These are phyloP conservation scores for Penicillium sp. DNA, from an alignment of 2,329 filamentous ascomycete genomes.

Conservation along the genomic window DNA sequence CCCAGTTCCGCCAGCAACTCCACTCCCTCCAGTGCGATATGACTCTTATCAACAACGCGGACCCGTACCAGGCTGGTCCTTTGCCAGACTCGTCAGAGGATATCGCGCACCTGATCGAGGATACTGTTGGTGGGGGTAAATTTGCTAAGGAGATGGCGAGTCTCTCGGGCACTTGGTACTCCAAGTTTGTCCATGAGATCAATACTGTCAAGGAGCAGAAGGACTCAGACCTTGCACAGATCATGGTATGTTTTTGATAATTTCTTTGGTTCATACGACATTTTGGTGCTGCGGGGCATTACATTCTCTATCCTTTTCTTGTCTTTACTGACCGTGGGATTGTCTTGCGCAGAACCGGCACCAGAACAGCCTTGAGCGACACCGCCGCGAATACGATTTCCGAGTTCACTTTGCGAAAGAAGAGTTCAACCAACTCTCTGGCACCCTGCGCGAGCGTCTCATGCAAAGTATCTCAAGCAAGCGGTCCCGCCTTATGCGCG, in stretches of 20 bases:
- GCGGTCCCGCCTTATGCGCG: slow-evolving; percentile 63
- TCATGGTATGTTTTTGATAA: slow-evolving; percentile 68
- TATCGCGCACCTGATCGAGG: slow-evolving; percentile 67
- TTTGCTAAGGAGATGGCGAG: slow-evolving; percentile 72
- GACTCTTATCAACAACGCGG: slow-evolving; percentile 81
- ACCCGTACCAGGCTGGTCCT: slow-evolving; percentile 75
- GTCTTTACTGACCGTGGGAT: slow-evolving; percentile 7
- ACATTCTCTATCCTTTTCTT: neutral
- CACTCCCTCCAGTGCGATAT: slow-evolving; percentile 92
- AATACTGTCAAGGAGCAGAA: slow-evolving; percentile 87
- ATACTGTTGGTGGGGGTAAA: slow-evolving; percentile 62
- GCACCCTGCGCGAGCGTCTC: slow-evolving; percentile 66
- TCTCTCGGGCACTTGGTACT: slow-evolving; percentile 78
- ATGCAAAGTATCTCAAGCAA: slow-evolving; percentile 64
- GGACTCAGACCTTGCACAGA: slow-evolving; percentile 79
- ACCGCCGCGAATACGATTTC: slow-evolving; percentile 64
- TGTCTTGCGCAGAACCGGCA: slow-evolving; percentile 59
- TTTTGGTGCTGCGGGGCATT: neutral
- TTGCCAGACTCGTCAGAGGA: slow-evolving; percentile 70
- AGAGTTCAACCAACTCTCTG: slow-evolving; percentile 65
- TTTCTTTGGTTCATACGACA: neutral
- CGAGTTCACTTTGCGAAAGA: slow-evolving; percentile 67
- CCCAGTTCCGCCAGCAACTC: slow-evolving; percentile 85
- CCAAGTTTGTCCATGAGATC: slow-evolving; percentile 82
- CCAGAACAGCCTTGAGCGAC: slow-evolving; percentile 60